Base-by-base conservation (phyloP, 2,329 filamentous ascomycete genomes). In the Didymella glomerata region DNA sequence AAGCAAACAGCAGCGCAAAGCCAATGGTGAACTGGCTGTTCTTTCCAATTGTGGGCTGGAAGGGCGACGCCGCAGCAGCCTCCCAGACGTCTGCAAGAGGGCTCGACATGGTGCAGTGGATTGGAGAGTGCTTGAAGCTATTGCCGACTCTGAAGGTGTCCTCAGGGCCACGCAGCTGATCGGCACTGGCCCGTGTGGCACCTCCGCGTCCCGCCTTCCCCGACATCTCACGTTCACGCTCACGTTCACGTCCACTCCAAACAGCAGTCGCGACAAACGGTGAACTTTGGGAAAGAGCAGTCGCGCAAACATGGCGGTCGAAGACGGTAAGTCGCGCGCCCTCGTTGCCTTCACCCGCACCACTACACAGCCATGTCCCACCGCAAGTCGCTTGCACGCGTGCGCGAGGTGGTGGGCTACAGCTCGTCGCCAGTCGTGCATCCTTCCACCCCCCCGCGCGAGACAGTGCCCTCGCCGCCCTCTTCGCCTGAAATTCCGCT, bases 71-170 rank as follows among this genome's bases (percentile, higher is more conserved):
- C 80, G 91, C 87, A 82, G 93, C 91, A 85, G 92, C 91, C 85
- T 96, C 90, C 94, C 94, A 98, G 82, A 96, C 86, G 79, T 95
- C 88, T 81, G 90, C 75, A 49, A 83, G 88, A 79, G 96, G 83
- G 63, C 68, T 73, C 71, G 76, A 78, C 76, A 78, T 78, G 70
- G 63, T 66, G 63, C 55, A 68, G 67, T 57, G 67, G 52, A 45
- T 48, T 48, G 57, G 59, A 49, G 54, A 42, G 52, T 38, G 56
- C 47, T 59, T 44, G 34, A 40, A 40, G 18, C 36, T 20, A 24
- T 41, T 5, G 40, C 38, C 40, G 46, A 62, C 56, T 64, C 64
- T 55, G 62, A 38, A 64, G 66, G 68, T 75, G 68, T 65, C 71
- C 70, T 74, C 52, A 20, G 28, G 28, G 41, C 34, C 50, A 27